phyloP scores from a whole-genome alignment of 2,329 filamentous ascomycete genomes.

The Aspergillus chevalieri region DNA sequence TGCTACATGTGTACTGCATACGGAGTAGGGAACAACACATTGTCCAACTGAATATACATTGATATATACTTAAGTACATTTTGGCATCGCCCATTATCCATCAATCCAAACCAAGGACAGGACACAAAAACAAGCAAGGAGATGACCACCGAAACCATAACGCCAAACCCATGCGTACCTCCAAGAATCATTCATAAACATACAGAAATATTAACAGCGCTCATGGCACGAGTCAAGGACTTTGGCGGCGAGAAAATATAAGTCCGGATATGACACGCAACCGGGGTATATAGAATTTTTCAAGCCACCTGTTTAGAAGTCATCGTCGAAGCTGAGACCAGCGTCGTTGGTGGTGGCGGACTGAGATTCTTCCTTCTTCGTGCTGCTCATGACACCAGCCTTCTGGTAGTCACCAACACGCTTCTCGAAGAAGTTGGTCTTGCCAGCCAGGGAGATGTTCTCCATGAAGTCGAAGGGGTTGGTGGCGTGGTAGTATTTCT shows the following conservation, averaged over 20 bases:
- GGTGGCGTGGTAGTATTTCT: slow-evolving; percentile 83
- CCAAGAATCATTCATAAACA: slow-evolving; percentile 25
- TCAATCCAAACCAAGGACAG: slow-evolving; percentile 8
- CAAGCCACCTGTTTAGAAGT: slow-evolving; percentile 63
- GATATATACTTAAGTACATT: slow-evolving; percentile 16
- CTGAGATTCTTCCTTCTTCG: slow-evolving; percentile 60
- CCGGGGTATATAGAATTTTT: slow-evolving; percentile 14
- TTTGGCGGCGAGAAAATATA: neutral
- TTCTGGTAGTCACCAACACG: slow-evolving; percentile 99
- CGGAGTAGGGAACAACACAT: neutral
- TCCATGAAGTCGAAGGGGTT: slow-evolving; percentile 99
- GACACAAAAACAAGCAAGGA: slow-evolving; percentile 9
- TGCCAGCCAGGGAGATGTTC: slow-evolving; percentile 96
- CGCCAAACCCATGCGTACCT: slow-evolving; percentile 32
- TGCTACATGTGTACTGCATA: neutral
- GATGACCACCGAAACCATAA: slow-evolving; percentile 16
- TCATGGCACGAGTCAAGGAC: slow-evolving; percentile 11
- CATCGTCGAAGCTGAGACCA: slow-evolving; percentile 90
- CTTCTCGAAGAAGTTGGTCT: slow-evolving; percentile 99
- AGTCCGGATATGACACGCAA: slow-evolving; percentile 2
- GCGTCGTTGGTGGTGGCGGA: slow-evolving; percentile 43
- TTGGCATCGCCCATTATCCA: slow-evolving; percentile 4
- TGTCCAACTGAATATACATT: slow-evolving; percentile 12
- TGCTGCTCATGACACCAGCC: slow-evolving; percentile 94
- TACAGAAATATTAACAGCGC: slow-evolving; percentile 22